These are phyloP conservation scores for Penicillium waksmanii DNA, from an alignment of 495 filamentous ascomycete species.

Conservation along the genomic window DNA sequence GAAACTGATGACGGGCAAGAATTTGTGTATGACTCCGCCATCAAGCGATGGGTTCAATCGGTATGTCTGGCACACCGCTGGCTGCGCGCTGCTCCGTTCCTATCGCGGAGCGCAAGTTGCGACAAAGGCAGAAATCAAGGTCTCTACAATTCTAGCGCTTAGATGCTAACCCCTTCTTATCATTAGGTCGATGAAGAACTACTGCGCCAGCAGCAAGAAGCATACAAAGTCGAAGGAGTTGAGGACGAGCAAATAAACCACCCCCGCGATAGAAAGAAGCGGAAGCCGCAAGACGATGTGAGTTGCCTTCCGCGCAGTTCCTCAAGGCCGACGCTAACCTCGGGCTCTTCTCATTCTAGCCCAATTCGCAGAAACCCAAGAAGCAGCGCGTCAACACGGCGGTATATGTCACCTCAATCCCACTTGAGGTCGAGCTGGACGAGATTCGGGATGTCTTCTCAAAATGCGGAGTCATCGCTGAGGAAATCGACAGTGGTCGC, in stretches of 20 bases:
- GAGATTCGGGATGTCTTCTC: conserved; percentile 86
- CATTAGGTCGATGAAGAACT: conserved; percentile 74
- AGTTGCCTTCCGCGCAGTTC: conserved; percentile 28
- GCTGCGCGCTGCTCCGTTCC: not conserved
- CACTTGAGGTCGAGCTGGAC: conserved; percentile 71
- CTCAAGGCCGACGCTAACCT: no score
- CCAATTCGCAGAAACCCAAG: conserved; percentile 57
- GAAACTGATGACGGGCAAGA: conserved; percentile 86
- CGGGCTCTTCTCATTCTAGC: conserved; percentile 20
- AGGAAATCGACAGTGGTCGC: conserved; percentile 83
- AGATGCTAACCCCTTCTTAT: conserved; percentile 12
- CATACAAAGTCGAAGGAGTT: conserved; percentile 71
- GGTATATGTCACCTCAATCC: conserved; percentile 86
- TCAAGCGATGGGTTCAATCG: conserved; percentile 80
- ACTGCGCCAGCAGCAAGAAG: conserved; percentile 75
- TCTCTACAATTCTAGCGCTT: not conserved
- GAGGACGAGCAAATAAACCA: conserved; percentile 61
- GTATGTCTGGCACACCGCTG: conserved; percentile 45
- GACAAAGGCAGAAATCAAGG: not conserved
- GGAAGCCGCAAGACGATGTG: conserved; percentile 66
- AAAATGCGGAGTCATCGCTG: conserved; percentile 88
- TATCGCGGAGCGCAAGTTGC: not conserved
- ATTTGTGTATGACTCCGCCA: conserved; percentile 73
- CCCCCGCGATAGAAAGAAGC: conserved; percentile 71
- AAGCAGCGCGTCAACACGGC: conserved; percentile 81